Base-by-base conservation (phyloP, 2,329 filamentous ascomycete genomes). In the Chrysoporthe deuterocubensis region DNA sequence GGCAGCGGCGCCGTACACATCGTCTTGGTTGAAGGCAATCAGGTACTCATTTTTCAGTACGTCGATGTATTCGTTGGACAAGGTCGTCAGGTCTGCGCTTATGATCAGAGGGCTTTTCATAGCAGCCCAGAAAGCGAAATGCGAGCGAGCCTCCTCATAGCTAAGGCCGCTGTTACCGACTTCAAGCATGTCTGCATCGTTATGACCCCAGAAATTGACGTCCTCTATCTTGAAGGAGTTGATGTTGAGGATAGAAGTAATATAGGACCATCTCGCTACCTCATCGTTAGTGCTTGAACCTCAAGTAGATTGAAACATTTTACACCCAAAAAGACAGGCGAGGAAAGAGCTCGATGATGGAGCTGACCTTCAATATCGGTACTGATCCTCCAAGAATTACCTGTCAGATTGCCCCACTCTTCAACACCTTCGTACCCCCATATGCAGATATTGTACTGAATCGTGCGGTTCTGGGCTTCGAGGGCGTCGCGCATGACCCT, bases 51-150 rank as follows among this genome's bases (percentile, higher is more conserved):
- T 86, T 18, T 77, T 76, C 1, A 86, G 73, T 13, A 85, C 79
- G 0, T 75, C 72, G 6, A 84, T 71, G 54, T 80, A 77, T 1
- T 76, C 72, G 11, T 74, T 69, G 1, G 72, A 73, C 9, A 85
- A 77, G 0, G 72, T 68, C 34, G 78, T 73, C 4, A 84, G 75
- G 71, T 76, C 72, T 0, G 81, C 80, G 43, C 84, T 83, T 60
- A 86, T 84, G 37, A 86, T 78, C 26, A 87, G 71, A 0, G 84
- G 83, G 5, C 78, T 79, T 72, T 84, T 85, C 76, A 86, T 79
- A 1, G 78, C 78, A 0, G 81, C 82, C 84, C 84, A 87, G 4
- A 86, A 73, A 4, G 81, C 81, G 71, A 86, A 86, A 71, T 86
- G 84, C 2, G 81, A 80, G 21, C 82, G 76, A 43, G 80, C 80